Percentiles rank a stretch among this genome's conserved stretches.
Conservation (phyloP, 179 eudicot species). For the Beta macrorhiza region DNA sequence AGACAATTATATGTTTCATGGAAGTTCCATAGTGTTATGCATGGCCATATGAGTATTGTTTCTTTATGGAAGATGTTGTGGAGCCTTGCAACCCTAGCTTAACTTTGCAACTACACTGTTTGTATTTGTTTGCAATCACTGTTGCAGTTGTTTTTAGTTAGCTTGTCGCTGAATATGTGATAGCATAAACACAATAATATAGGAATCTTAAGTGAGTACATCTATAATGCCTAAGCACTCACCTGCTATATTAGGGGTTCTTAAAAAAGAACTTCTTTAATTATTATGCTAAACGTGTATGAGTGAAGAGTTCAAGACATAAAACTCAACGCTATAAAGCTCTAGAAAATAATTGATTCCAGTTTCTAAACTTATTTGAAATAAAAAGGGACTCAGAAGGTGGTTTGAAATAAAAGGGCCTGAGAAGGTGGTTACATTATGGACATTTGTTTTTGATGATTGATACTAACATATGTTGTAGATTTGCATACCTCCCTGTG, state of each 20-base stretch:
- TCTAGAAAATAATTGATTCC: neutral
- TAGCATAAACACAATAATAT: too few species aligned
- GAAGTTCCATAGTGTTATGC: neutral
- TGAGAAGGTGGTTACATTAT: too few species aligned
- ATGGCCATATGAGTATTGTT: neutral
- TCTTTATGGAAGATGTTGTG: constrained; percentile 11
- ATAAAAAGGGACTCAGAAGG: too few species aligned
- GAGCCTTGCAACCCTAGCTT: neutral
- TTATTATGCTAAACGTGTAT: neutral
- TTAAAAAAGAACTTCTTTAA: neutral
- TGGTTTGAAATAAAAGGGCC: neutral
- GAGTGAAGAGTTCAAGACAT: neutral
- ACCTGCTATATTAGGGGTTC: neutral
- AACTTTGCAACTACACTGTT: neutral
- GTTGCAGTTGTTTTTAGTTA: neutral
- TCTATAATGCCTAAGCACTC: too few species aligned
- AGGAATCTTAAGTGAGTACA: too few species aligned
- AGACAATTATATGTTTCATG: constrained; percentile 19
- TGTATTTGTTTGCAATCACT: neutral
- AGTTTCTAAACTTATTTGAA: neutral
- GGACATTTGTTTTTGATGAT: too few species aligned
- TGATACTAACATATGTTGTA: neutral
- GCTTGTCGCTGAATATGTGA: too few species aligned
- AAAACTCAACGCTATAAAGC: neutral
- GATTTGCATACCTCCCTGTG: neutral